Evolutionary conservation across 1,139 yeast species (phyloP), one percentile per base, ranked within the genome.

Genomic region (Geotrichum citri-aurantii): DNA sequence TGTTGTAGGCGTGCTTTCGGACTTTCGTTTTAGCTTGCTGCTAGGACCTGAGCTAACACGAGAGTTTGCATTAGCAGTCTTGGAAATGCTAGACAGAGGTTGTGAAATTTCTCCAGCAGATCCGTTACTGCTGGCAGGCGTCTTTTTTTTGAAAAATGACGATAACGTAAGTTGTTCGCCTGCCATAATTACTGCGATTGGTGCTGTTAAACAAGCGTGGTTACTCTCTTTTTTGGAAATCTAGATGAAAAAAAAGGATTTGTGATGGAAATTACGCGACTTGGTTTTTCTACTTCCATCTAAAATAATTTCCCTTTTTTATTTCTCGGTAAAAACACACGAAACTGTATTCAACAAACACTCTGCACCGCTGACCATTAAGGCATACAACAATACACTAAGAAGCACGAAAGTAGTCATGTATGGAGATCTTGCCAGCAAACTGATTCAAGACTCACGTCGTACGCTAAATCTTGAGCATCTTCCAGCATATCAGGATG

Each of bases 351-450:
- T 10, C 37, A 21, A 10, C 53, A 12, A 29, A 6, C 23, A n/a
- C 37, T 12, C 23, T 29, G 11, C 52, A 49, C 21, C 26, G 12
- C 52, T 29, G n/a, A 29, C 33, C 19, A 49, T 21, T n/a, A 5
- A 17, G 10, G 7, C 21, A 4, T 11, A n/a, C 24, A n/a, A n/a
- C n/a, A 44, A 23, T 10, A 23, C 21, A 50, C 50, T 63, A 44
- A 29, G 17, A n/a, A n/a, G n/a, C n/a, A n/a, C 46, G 31, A 26
- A 26, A 26, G 4, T 5, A 23, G 47, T n/a, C 26, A 93, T 93
- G 99, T 88, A 89, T 68, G 98, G 98, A 40, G 98, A 92, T 66
- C 69, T 81, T 2, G 97, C 95, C 1, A 82, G 84, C 61, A 93
- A 93, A 69, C 81, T 93, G 29, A 80, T 89, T 2, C 77, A 85